Base-by-base conservation (phyloP, 2,329 filamentous ascomycete genomes). In the Xylaria sp. region DNA sequence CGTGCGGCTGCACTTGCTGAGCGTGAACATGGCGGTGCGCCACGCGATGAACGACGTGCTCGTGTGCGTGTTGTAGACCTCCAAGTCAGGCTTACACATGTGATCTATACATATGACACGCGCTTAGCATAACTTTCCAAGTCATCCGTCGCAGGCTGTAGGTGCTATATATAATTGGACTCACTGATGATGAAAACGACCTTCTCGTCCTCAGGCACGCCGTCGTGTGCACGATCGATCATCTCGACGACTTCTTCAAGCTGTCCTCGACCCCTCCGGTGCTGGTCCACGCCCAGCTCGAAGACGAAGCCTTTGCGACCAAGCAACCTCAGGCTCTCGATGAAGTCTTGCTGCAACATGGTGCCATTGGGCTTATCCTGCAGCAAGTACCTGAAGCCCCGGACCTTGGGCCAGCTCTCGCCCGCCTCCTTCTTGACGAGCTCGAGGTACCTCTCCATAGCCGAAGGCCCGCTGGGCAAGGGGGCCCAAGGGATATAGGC, bases 401-500 rank as follows among this genome's bases (percentile, higher is more conserved):
- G 89, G 28, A 97, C 81, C 75, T 87, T 87, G 46, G 71, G 70
- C 88, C 87, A 95, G 15, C 85, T 83, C 47, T 82, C 80, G 1
- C 89, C 91, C 0, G 89, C 88, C 57, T 79, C 80, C 64, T 86
- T 79, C 73, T 87, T 79, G 2, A 87, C 91, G 15, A 82, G 72
- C 0, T 76, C 76, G 5, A 96, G 79, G 75, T 96, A 97, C 65
- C 78, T 76, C 65, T 84, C 79, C 73, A 97, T 77, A 0, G 81
- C 83, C 5, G 76, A 79, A 0, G 83, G 73, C 0, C 91, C 87
- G 43, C 87, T 86, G 9, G 90, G 85, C 51, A 97, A 74, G 0
- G 94, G 94, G n/a, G 92, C 93, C 92, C 92, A 97, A 1, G 92
- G 88, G 3, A 97, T 84, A 66, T 93, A 86, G 0, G 85, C 94